Percentiles rank a stretch among this genome's conserved stretches.
phyloP scores from a whole-genome alignment of 2,329 filamentous ascomycete genomes.

The Hymenotorrendiella dingleyae region DNA sequence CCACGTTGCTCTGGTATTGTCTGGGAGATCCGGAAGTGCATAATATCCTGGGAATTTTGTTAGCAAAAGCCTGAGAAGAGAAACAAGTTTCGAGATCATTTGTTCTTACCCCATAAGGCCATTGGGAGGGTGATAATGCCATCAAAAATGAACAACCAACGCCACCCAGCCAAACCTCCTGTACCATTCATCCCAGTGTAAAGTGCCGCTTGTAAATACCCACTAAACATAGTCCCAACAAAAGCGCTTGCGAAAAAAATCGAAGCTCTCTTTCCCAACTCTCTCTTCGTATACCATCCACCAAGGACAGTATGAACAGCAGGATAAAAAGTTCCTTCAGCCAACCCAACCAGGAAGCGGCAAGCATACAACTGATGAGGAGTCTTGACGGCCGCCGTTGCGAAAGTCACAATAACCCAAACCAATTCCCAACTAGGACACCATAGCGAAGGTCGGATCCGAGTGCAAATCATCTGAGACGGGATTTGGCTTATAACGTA shows the following conservation, averaged over 20 bases:
- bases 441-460: constrained; percentile 52
- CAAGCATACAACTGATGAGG: constrained; percentile 46
- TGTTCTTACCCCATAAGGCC: constrained; percentile 22
- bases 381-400: constrained; percentile 45
- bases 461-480: constrained; percentile 42
- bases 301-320: constrained; percentile 31
- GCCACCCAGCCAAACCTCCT: constrained; percentile 35
- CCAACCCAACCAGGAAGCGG: constrained; percentile 47
- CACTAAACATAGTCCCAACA: constrained; percentile 36
- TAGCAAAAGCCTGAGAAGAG: too few relatives aligned
- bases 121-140: constrained; percentile 25
- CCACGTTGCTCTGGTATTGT: constrained; percentile 17
- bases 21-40: constrained; percentile 18
- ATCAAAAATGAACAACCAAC: constrained; percentile 38
- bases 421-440: constrained; percentile 48
- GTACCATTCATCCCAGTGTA: constrained; percentile 35
- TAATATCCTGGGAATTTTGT: constrained; percentile 9
- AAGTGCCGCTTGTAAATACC: constrained; percentile 37
- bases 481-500: constrained; percentile 45
- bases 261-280: constrained; percentile 37
- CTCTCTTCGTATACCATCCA: constrained; percentile 37
- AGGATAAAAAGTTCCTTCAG: constrained; percentile 38
- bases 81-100: too few relatives aligned
- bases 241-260: constrained; percentile 35
- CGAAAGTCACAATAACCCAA: constrained; percentile 52